Evolutionary conservation across 495 filamentous ascomycete species (phyloP).

Genomic region (Neurospora terricola): DNA sequence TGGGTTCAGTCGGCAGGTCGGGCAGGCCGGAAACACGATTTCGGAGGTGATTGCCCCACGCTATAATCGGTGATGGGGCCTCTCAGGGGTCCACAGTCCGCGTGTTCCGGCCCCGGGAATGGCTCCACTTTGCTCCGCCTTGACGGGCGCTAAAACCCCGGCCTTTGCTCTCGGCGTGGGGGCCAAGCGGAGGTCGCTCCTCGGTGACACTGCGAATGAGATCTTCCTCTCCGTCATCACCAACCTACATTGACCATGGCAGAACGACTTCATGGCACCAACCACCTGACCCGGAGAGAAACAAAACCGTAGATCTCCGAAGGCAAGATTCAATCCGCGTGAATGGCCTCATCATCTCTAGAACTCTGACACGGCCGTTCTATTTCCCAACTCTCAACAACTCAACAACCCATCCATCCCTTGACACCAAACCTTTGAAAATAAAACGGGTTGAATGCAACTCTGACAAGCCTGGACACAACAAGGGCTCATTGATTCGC

Average conservation of each 20-base stretch:
- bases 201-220: neutral
- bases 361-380: neutral
- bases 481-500: neutral
- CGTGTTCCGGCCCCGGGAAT: neutral
- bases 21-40: neutral
- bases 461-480: neutral
- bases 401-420: neutral
- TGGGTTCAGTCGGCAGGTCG: neutral
- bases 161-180: neutral
- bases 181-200: neutral
- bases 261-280: neutral
- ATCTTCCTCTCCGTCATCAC: neutral
- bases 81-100: neutral
- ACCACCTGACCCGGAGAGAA: neutral
- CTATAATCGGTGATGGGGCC: neutral
- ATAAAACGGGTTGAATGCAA: neutral
- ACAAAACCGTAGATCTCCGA: neutral
- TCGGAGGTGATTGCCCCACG: neutral
- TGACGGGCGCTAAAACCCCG: neutral
- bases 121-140: neutral
- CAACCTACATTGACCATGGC: neutral
- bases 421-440: neutral
- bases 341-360: neutral
- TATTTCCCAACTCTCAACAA: neutral
- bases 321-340: neutral